Evolutionary conservation across 768 basidiomycete species (phyloP), one percentile per base, ranked within the genome.

Genomic region (Kwoniella bestiolae): DNA sequence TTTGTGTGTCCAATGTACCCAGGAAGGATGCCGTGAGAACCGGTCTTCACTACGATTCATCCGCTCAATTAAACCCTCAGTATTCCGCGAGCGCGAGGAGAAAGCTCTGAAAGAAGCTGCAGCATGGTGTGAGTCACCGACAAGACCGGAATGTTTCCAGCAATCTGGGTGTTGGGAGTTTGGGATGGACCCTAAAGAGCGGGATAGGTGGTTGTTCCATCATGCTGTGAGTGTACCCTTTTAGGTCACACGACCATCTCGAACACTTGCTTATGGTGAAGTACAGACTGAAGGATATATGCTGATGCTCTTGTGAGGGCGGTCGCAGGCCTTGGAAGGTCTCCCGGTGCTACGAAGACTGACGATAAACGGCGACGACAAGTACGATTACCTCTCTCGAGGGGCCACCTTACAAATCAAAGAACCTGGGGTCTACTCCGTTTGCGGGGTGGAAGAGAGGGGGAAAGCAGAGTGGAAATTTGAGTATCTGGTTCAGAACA

Each of bases 401-500:
- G 89, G 91, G 70, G 92, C 90, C 7, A 85, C 85, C 32, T 84
- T 94, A 49, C 82, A 82, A 50, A 82, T 91, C 66, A 91, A 88
- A 78, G 74, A 83, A 2, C 90, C 88, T 59, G 91, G 91, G 0
- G 87, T 91, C 6, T 93, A 91, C 79, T 85, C 85, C 12, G 87
- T 92, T 12, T 84, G 84, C 29, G 91, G 91, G 8, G 83, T 82
- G 31, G 92, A 93, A 76, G 81, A 83, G 14, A 60, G 74, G 71
- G 76, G 77, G 23, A 86, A 85, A 62, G 81, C 91, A 18, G 82
- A 82, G 25, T 93, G 92, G 92, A 86, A 86, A 61, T 89, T 94
- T 68, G 89, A 90, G 60, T 94, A 94, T 76, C 74, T 87, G 32
- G 89, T 94, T 9, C 85, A 86, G 44, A 87, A 91, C 68, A 84